Conservation (phyloP, 495 filamentous ascomycete species). For the Hypoxylon perforatum region DNA sequence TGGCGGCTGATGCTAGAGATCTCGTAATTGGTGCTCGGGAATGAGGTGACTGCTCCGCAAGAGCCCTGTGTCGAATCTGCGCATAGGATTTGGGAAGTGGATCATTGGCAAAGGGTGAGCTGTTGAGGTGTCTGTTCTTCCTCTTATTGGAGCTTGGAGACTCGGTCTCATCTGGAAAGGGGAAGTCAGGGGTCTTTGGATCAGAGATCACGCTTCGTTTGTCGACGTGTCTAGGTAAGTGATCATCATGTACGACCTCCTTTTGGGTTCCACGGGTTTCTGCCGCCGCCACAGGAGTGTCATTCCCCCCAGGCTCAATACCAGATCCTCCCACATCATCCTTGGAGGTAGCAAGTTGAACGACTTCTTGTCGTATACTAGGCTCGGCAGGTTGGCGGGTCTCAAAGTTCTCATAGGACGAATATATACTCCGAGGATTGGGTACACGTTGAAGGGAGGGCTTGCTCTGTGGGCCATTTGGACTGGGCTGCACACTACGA, state of each 20-base stretch:
- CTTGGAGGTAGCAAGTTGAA: not conserved
- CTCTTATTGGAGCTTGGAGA: not conserved
- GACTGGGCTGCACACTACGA: not conserved
- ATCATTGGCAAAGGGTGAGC: slow-evolving; percentile 6
- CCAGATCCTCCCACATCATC: not conserved
- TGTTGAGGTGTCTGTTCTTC: slow-evolving; percentile 1
- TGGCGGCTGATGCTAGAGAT: not conserved
- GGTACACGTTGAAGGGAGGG: not conserved
- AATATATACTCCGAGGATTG: not conserved
- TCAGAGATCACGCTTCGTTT: not conserved
- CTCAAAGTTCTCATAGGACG: not conserved
- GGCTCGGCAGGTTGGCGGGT: not conserved
- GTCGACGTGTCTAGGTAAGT: not conserved
- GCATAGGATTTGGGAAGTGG: slow-evolving; percentile 37
- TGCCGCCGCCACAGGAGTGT: not conserved
- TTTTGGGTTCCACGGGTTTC: not conserved
- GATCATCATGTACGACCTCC: not conserved
- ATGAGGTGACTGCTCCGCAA: slow-evolving; percentile 31
- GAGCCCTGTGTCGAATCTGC: slow-evolving; percentile 38
- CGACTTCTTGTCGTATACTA: not conserved
- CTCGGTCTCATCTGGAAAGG: slow-evolving; percentile 22
- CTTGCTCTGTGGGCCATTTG: not conserved
- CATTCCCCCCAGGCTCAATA: not conserved
- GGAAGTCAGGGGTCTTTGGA: slow-evolving; percentile 1
- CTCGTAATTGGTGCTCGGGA: not conserved